Evolutionary conservation across 2,329 filamentous ascomycete species (phyloP).

Genomic region (Penicillium sp.): DNA sequence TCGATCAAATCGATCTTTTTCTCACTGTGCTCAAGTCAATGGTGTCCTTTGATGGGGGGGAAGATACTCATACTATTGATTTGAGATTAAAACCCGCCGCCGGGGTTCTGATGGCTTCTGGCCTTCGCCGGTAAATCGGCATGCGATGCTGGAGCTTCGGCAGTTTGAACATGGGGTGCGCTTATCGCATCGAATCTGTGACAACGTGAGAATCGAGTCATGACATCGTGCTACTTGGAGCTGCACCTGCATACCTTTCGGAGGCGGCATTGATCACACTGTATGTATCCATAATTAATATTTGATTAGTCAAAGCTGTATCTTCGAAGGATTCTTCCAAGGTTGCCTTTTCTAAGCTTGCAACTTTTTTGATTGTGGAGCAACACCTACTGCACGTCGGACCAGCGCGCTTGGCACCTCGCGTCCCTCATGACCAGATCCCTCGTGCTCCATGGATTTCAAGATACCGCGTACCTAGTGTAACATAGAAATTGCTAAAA

Average conservation of each 20-base stretch:
- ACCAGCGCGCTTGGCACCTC: constrained; percentile 18
- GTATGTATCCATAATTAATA: neutral
- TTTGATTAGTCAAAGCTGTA: neutral
- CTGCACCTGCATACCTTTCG: constrained; percentile 29
- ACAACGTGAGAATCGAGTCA: neutral
- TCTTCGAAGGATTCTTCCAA: neutral
- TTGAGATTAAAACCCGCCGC: constrained; percentile 44
- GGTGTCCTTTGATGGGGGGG: neutral
- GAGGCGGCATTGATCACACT: constrained; percentile 39
- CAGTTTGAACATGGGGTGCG: constrained; percentile 45
- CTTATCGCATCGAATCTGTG: constrained; percentile 45
- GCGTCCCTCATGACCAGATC: constrained; percentile 28
- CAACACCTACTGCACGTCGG: constrained; percentile 34
- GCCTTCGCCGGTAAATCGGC: constrained; percentile 40
- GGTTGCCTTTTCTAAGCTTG: neutral
- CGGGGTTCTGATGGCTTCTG: constrained; percentile 39
- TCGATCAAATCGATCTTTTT: constrained; percentile 56
- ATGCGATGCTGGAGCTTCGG: constrained; percentile 37
- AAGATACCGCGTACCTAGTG: neutral
- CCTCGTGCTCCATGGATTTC: constrained; percentile 32
- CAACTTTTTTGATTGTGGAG: neutral
- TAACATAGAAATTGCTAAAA: neutral
- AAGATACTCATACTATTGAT: constrained; percentile 39
- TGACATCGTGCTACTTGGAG: neutral
- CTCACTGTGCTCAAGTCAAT: constrained; percentile 40